A percentile compares a stretch with the other conserved stretches of the same genome.
Evolutionary conservation across 2,329 filamentous ascomycete species (phyloP).

Genomic region (Westerdykella ornata): DNA sequence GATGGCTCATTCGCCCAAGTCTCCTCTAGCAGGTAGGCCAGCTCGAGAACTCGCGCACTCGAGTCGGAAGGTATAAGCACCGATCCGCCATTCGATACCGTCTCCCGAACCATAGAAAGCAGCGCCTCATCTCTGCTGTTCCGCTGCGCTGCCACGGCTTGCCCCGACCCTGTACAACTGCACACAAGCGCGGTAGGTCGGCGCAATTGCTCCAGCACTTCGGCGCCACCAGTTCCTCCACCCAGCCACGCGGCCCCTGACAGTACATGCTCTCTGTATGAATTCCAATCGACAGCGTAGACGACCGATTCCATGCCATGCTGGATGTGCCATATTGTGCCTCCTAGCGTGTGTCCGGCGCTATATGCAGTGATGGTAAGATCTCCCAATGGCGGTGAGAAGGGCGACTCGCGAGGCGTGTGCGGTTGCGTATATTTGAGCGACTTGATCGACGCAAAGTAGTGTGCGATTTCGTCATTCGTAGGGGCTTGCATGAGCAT

Average conservation of each 20-base stretch:
- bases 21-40: constrained; percentile 88
- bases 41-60: constrained; percentile 84
- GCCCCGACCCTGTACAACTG: constrained; percentile 73
- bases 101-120: constrained; percentile 71
- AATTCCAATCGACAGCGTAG: constrained; percentile 97
- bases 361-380: constrained; percentile 95
- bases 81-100: constrained; percentile 75
- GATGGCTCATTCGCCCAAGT: constrained; percentile 57
- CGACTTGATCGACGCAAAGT: constrained; percentile 84
- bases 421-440: constrained; percentile 97
- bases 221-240: constrained; percentile 70
- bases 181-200: constrained; percentile 93
- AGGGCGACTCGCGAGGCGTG: constrained; percentile 78
- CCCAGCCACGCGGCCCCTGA: constrained; percentile 91
- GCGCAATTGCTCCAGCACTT: constrained; percentile 87
- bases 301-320: constrained; percentile 95
- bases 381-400: constrained; percentile 81
- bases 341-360: constrained; percentile 89
- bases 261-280: constrained; percentile 91
- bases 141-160: constrained; percentile 63
- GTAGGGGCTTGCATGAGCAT: constrained; percentile 66
- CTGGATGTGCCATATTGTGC: constrained; percentile 98
- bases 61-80: constrained; percentile 93
- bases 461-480: constrained; percentile 80
- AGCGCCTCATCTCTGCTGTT: constrained; percentile 80